Evolutionary conservation across 176 grass and related monocot species (phyloP), one percentile per base, ranked within the genome.

Genomic region (Chloris gayana): DNA sequence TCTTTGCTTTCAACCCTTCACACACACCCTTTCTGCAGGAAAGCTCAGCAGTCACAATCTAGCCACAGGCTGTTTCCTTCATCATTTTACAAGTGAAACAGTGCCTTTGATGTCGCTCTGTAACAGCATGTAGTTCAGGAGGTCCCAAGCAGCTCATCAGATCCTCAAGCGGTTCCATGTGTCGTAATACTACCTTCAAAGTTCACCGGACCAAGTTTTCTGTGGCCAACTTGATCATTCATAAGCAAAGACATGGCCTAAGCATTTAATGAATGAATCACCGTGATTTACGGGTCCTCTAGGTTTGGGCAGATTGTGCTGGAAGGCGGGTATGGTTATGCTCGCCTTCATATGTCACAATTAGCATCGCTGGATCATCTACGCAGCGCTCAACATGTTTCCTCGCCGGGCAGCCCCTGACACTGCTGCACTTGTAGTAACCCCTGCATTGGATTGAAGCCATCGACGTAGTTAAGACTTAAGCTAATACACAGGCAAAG

Each of bases 351-450:
- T 94, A 94, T 33, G 92, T 94, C 41, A 91, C 89, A 34, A 89
- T 82, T 24, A 94, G 78, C 92, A 91, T 94, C 30, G 73, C 72
- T 0, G 92, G 73, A 49, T 94, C 86, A 72, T 97, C 77, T 82
- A 73, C 73, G 89, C 92, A 94, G 81, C 86, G 83, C 84, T 94
- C 92, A 7, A 94, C 92, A 47, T 94, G 92, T 67, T 94, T 94
- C 89, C 92, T 91, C 54, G 92, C 92, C 45, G 86, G 83, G 84
- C 89, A 94, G n/a, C 88, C 86, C 84, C 86, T 94, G 84, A 68
- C 85, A 86, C 86, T 94, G 92, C 92, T 94, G 92, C 92, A 94
- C 76, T 87, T 81, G 73, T 94, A 94, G 92, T 94, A 91, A n/a
- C 89, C 92, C 69, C 92, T 94, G 89, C 69, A 90, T 82, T 39